Percentiles rank a stretch among this genome's conserved stretches.
phyloP scores from a whole-genome alignment of 1,139 yeast species.

The Taphrina wiesneri region DNA sequence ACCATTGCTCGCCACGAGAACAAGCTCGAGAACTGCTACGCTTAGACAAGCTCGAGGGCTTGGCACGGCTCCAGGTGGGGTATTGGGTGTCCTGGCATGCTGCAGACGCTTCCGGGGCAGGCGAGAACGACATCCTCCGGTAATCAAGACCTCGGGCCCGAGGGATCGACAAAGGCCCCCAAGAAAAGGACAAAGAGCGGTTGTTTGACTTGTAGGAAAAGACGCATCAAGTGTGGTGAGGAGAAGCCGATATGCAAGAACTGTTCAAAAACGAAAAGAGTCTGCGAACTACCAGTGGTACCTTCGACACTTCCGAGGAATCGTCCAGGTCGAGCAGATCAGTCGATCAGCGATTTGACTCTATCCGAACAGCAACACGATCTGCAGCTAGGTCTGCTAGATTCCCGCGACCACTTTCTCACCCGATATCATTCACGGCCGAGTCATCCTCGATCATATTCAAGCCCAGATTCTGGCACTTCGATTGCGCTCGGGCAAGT shows the following conservation, averaged over 20 bases:
- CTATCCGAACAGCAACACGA: background rate
- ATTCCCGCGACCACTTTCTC: background rate
- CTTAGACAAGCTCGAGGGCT: background rate
- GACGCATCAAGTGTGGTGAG: constrained; percentile 40
- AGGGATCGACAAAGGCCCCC: constrained; percentile 1
- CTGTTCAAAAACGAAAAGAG: constrained; percentile 39
- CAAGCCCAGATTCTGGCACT: background rate
- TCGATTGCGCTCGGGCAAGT: background rate
- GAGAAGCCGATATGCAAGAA: constrained; percentile 41
- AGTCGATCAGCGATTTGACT: background rate
- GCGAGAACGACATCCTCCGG: background rate
- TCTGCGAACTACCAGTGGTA: constrained; percentile 32
- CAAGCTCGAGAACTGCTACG: too few species aligned
- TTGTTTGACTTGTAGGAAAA: constrained; percentile 40
- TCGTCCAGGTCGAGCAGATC: background rate
- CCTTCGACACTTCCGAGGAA: background rate
- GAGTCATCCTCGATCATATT: background rate
- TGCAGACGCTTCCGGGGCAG: background rate
- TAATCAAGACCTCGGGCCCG: background rate
- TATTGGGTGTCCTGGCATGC: background rate
- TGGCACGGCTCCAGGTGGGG: background rate
- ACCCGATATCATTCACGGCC: background rate
- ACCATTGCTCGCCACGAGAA: background rate
- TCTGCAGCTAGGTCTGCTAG: background rate
- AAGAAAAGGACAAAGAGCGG: constrained; percentile 40